Evolutionary conservation across 768 basidiomycete genomes (phyloP), one percentile per base, ranked within the genome.

Genomic region (Strobilomyces confusus): DNA sequence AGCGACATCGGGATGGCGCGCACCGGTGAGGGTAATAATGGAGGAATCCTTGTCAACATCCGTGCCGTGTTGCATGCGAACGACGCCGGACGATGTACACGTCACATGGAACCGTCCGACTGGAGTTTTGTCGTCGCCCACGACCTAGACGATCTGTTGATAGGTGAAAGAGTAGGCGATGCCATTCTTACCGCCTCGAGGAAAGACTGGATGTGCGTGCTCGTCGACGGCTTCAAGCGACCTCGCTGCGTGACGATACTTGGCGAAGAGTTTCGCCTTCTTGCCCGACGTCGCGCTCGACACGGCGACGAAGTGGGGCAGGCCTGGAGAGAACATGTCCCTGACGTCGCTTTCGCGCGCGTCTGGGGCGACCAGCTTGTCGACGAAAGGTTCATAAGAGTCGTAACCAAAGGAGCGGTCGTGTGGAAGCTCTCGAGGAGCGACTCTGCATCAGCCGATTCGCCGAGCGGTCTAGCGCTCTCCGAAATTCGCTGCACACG

Each of bases 311-410:
- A 58, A 65, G 40, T 38, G 56, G 15, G 64, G 64, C 13, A 65
- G 20, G 0, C 64, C 64, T 5, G 59, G 62, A 2, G 62, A 58
- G 46, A 66, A 61, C 52, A 65, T 53, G 47, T 63, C 54, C 36
- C 49, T 54, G 51, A 59, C 55, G 17, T 65, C 64, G 17, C 33
- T 23, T 17, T 44, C 48, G 15, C 22, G 17, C 7, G 55, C 23
- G 12, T 46, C 41, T 41, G 19, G 48, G 7, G 37, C 34, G 40
- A 53, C 48, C 19, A 65, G 51, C 26, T 33, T 53, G 42, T 36
- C 26, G 29, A 66, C 5, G 23, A 56, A 59, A 0, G 64, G 59
- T 30, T 60, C 54, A 42, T 58, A 65, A 26, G 61, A 22, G 25
- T 63, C 64, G 13, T 65, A 66, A 20, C 22, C 38, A 65, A 37